Percentiles rank a stretch among this genome's conserved stretches.
phyloP scores from a whole-genome alignment of 106 monocot species.

The Acanthochlamys bracteata region DNA sequence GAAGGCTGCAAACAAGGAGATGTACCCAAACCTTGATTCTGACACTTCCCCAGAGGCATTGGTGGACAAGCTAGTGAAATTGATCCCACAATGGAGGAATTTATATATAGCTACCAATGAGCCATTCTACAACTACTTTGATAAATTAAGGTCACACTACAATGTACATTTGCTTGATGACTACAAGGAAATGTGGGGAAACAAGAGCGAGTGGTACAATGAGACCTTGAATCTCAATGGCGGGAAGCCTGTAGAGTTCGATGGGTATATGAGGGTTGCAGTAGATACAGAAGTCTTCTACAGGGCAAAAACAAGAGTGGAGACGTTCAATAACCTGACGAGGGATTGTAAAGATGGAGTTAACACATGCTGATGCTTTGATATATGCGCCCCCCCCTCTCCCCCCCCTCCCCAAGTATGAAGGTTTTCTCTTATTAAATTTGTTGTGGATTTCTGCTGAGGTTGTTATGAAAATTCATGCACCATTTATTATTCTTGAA shows the following conservation, averaged over 20 bases:
- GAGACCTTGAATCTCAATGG: slow-evolving; percentile 44
- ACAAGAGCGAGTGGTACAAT: slow-evolving; percentile 69
- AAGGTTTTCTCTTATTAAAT: not conserved
- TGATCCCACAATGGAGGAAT: slow-evolving; percentile 42
- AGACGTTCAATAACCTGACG: slow-evolving; percentile 78
- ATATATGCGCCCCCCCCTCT: too few relatives aligned
- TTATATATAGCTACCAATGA: slow-evolving; percentile 79
- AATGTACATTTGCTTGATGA: slow-evolving; percentile 74
- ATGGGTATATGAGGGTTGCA: slow-evolving; percentile 72
- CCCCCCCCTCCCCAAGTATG: too few relatives aligned
- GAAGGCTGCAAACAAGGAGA: slow-evolving; percentile 53
- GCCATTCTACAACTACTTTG: slow-evolving; percentile 75
- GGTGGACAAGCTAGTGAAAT: slow-evolving; percentile 34
- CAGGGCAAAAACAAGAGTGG: slow-evolving; percentile 59
- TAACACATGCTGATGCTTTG: slow-evolving; percentile 39
- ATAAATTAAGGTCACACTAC: slow-evolving; percentile 72
- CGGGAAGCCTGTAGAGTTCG: slow-evolving; percentile 54
- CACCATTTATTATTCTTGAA: not conserved
- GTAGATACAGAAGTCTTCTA: slow-evolving; percentile 77
- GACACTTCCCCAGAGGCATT: slow-evolving; percentile 61
- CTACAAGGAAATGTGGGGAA: slow-evolving; percentile 67
- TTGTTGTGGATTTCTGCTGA: not conserved
- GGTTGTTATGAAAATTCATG: not conserved
- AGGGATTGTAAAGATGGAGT: slow-evolving; percentile 74
- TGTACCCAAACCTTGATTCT: slow-evolving; percentile 56